A percentile compares a stretch with the other conserved stretches of the same genome.
Conservation (phyloP, 345 rosid species). For the Gossypium anomalum region DNA sequence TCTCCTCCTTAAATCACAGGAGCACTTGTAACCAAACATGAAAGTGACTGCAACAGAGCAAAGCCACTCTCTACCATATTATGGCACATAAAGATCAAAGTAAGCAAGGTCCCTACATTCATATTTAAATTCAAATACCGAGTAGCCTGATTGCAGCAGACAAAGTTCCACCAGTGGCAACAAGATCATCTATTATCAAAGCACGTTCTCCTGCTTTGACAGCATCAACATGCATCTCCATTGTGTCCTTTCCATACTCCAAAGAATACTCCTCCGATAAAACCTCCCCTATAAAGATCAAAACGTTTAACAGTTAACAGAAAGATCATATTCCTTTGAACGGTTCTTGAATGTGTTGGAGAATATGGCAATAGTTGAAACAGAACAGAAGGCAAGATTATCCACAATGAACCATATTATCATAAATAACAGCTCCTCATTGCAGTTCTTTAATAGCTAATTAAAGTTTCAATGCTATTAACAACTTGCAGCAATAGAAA, state of each 20-base stretch:
- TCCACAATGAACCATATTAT: background rate
- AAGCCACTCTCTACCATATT: background rate
- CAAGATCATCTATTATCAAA: slow-evolving; percentile 81
- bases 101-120: background rate
- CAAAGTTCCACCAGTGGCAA: slow-evolving; percentile 97
- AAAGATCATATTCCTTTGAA: background rate
- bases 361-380: background rate
- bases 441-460: background rate
- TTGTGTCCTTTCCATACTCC: slow-evolving; percentile 93
- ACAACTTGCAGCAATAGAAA: background rate
- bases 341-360: background rate
- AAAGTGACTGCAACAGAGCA: background rate
- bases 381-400: background rate
- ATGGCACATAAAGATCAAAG: slow-evolving; percentile 10
- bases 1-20: background rate
- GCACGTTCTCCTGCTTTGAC: slow-evolving; percentile 87
- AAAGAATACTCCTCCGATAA: slow-evolving; percentile 85
- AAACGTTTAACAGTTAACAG: slow-evolving; percentile 8
- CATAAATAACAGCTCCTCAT: background rate
- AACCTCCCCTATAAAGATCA: slow-evolving; percentile 57
- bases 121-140: slow-evolving; percentile 38
- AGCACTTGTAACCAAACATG: background rate
- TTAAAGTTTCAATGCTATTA: background rate
- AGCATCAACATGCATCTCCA: slow-evolving; percentile 99
- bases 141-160: slow-evolving; percentile 89